Base-by-base conservation (phyloP, 2,329 filamentous ascomycete species). In the Cordyceps javanica region DNA sequence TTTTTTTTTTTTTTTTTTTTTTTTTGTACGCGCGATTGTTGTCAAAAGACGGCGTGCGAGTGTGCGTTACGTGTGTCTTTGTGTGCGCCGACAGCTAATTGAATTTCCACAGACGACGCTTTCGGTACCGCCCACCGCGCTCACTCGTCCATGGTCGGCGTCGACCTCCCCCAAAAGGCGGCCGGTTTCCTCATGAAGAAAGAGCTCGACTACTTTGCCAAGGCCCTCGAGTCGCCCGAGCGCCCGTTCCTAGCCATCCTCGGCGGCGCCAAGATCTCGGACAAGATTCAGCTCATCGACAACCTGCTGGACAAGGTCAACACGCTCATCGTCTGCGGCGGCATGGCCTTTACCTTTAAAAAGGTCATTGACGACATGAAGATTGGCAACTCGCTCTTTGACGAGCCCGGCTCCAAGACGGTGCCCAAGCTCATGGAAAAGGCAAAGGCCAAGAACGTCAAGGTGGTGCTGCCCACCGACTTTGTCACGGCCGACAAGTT, bases 281-380 rank as follows among this genome's bases (percentile, higher is more conserved):
- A 99, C 84, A 99, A 99, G 88, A 99, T 99, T 75, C 91, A 97
- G 82, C 84, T 99, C 68, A 97, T 99, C 72, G 92, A 99, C 80
- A 99, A 99, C 83, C 82, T 99, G 65, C 88, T 99, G 66, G 90
- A 91, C 77, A 97, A 99, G 85, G 92, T 99, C 75, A 85, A 99
- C 83, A 94, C 88, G 74, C 84, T 99, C 65, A 89, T 99, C 76
- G 88, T 99, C 77, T 96, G 93, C 74, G 94, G 94, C 72, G 94
- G 82, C 68, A 99, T 99, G 94, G 92, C 94, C 62, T 99, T 97
- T 81, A 99, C 94, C 68, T 99, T 99, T 85, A 97, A 97, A 85
- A 99, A 99, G 85, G 93, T 91, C n/a, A 83, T 97, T 58, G 85
- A 97, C 77, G 81, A 83, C 72, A 87, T 97, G 69, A 83, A 87